Conservation (phyloP, 2,329 filamentous ascomycete genomes). For the Chaetomium olivaceum region DNA sequence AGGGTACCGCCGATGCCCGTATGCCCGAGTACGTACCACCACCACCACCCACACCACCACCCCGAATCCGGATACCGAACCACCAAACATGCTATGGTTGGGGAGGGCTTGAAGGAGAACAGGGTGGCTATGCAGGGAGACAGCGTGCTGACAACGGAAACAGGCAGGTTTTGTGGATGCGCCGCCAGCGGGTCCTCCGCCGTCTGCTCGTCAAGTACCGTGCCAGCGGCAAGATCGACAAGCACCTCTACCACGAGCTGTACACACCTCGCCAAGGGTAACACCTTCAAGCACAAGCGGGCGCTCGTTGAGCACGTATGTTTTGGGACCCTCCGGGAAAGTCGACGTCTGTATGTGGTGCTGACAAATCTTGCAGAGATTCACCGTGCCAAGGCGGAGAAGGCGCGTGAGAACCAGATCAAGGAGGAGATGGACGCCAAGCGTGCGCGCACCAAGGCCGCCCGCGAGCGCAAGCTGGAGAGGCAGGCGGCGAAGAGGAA, state of each 20-base stretch:
- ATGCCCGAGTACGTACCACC: constrained; percentile 83
- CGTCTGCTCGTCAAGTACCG: constrained; percentile 99
- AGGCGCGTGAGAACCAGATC: constrained; percentile 89
- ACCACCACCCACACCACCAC: not conserved
- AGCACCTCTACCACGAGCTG: constrained; percentile 99
- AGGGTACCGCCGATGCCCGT: constrained; percentile 99
- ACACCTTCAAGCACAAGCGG: constrained; percentile 99
- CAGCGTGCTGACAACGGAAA: constrained; percentile 37
- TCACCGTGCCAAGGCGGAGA: constrained; percentile 99
- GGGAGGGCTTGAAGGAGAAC: not conserved
- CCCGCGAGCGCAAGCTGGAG: constrained; percentile 96
- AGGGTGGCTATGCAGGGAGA: not conserved
- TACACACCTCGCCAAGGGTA: constrained; percentile 99
- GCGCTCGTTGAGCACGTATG: constrained; percentile 99
- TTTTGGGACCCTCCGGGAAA: constrained; percentile 37
- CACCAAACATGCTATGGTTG: not conserved
- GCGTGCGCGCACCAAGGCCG: constrained; percentile 99
- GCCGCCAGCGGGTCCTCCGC: constrained; percentile 97
- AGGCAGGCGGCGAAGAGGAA: constrained; percentile 88
- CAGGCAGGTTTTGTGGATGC: constrained; percentile 99
- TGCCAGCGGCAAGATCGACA: constrained; percentile 99
- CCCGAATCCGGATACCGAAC: constrained; percentile 13
- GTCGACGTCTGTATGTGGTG: constrained; percentile 1
- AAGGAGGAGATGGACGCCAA: constrained; percentile 99
- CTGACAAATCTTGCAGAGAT: constrained; percentile 69